Evolutionary conservation across 2,329 filamentous ascomycete genomes (phyloP), one percentile per base, ranked within the genome.

Genomic region (Cordyceps cateniannulata): DNA sequence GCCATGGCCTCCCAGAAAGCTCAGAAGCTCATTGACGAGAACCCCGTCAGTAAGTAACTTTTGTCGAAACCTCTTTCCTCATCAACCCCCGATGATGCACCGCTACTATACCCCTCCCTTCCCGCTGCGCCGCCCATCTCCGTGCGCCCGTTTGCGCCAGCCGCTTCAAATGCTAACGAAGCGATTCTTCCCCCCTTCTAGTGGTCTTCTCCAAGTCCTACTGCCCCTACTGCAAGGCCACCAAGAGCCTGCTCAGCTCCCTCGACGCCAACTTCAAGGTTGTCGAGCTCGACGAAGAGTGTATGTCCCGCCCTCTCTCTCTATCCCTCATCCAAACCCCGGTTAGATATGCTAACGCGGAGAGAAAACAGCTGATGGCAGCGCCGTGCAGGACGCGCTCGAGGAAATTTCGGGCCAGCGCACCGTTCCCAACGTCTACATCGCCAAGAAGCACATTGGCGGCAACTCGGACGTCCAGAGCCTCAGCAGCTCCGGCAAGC

Each of bases 161-260:
- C 40, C 14, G 16, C 40, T 14, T 10, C 12, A 10, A 25, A 24
- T 25, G 35, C 47, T 44, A 40, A 50, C 9, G 14, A n/a, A 40
- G 48, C 9, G 14, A n/a, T 25, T 22, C 9, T 5, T 9, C 1
- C 16, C 29, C 20, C 12, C 12, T 29, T 25, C 6, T 55, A 90
- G 90, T 95, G 69, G 90, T 99, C 73, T 99, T 99, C 84, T 93
- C 89, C 77, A 99, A 99, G 81, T 91, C 88, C 18, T 96, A 91
- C 80, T 99, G 95, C 84, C 92, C 93, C 14, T 96, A 96, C 84
- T 98, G 93, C 83, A 82, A 78, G 62, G 81, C 86, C 63, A 86
- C 88, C 68, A 98, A 98, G 86, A 71, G 81, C 61, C 81, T 91
- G 55, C 80, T 99, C 68, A 84, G 81, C 70, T 79, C 85, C 62